Base-by-base conservation (phyloP, 2,329 filamentous ascomycete genomes). In the Dendrostoma leiphaemia region DNA sequence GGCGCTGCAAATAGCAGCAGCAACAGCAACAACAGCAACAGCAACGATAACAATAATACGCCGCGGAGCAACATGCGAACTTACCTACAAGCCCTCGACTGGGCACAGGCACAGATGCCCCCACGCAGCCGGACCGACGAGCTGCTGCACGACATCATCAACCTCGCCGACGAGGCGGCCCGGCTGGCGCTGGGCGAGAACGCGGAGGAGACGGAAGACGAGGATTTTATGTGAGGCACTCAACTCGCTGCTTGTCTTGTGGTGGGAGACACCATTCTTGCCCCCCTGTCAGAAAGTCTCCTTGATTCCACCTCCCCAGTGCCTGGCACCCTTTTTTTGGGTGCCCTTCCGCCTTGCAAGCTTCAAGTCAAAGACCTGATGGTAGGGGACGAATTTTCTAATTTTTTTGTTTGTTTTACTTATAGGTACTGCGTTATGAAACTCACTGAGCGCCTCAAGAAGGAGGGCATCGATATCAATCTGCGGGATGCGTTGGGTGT, bases 91-190 rank as follows among this genome's bases (percentile, higher is more conserved):
- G 52, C 55, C 8, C 44, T 57, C 17, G 55, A 57, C 29, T 57
- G 49, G 56, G 41, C 53, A n/a, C 53, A 56, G n/a, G 31, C 53
- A 23, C 54, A 59, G 23, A 57, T 57, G 54, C 60, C 61, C 1
- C 65, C 67, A 4, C 50, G 56, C 64, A 70, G 46, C 60, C 67
- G 52, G 59, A 70, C 57, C 63, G 76, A 71, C 55, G 64, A 66
- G 34, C 56, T 71, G 31, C 57, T 71, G 19, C 54, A 64, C 32
- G 69, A 71, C 46, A 71, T 71, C n/a, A 66, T 71, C 29, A 65
- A 66, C 31, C 65, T 80, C n/a, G 69, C 75, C 12, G 73, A 74
- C 44, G 72, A 73, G 59, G 70, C 74, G 32, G 71, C 73, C 2
- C 66, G 69, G 52, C 65, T 79, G 59, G 73, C 72, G 17, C 61